These are phyloP conservation scores for Penicilliopsis zonata DNA, from an alignment of 495 filamentous ascomycete genomes.

Conservation along the genomic window DNA sequence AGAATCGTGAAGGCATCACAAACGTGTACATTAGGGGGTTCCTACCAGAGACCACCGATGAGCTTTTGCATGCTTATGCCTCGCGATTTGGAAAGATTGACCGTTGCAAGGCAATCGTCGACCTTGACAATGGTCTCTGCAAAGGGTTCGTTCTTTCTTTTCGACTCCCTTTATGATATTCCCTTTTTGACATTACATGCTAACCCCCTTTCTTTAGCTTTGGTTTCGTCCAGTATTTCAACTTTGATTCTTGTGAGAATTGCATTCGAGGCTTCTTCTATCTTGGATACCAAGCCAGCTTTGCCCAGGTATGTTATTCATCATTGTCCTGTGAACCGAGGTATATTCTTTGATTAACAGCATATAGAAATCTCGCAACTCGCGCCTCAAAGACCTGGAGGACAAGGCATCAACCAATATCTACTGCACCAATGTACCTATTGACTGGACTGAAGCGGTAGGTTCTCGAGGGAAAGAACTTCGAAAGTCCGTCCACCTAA, in stretches of 20 bases:
- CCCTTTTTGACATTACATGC: neutral
- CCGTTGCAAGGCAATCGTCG: constrained; percentile 95
- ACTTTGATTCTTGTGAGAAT: constrained; percentile 77
- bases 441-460: constrained; percentile 78
- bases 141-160: constrained; percentile 59
- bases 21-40: constrained; percentile 98
- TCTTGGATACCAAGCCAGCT: constrained; percentile 91
- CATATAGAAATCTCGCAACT: constrained; percentile 82
- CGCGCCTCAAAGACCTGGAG: constrained; percentile 82
- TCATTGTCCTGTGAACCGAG: neutral
- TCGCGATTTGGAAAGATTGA: constrained; percentile 80
- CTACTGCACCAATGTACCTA: constrained; percentile 92
- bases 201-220: constrained; percentile 58
- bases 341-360: constrained; percentile 6
- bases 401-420: constrained; percentile 85
- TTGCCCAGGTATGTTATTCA: constrained; percentile 75
- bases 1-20: constrained; percentile 76
- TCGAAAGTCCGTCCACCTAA: too few relatives aligned
- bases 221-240: constrained; percentile 89
- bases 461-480: too few relatives aligned
- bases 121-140: constrained; percentile 77
- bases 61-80: constrained; percentile 72
- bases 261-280: constrained; percentile 95
- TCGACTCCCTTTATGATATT: neutral
- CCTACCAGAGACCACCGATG: constrained; percentile 86